These are phyloP conservation scores for Crithidia bombi DNA, from an alignment of 208 protist species.

Conservation along the genomic window DNA sequence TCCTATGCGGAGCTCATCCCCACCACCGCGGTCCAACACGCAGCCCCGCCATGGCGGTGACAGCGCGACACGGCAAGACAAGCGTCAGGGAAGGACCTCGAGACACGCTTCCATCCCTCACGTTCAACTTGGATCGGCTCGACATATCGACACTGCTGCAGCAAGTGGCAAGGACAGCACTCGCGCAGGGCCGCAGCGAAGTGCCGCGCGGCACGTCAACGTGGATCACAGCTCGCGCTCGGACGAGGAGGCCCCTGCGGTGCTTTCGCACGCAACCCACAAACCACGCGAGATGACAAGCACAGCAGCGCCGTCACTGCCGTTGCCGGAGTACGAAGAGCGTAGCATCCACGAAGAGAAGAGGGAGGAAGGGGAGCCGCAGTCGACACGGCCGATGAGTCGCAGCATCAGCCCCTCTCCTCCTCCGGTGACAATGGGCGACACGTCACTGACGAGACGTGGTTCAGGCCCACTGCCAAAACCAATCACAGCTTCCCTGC, in stretches of 20 bases:
- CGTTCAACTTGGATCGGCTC: neutral
- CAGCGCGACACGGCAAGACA: neutral
- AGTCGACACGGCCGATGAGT: neutral
- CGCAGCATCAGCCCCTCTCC: conserved; percentile 14
- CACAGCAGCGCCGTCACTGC: too few relatives aligned
- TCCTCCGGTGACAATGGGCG: conserved; percentile 5
- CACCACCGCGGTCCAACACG: neutral
- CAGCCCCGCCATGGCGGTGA: neutral
- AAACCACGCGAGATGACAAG: too few relatives aligned
- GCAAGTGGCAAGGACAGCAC: neutral
- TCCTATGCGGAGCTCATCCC: neutral
- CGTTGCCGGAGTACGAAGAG: neutral
- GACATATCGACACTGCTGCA: neutral
- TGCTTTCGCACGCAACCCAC: neutral
- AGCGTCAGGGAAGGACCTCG: neutral
- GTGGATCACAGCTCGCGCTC: conserved; percentile 1
- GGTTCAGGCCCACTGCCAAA: conserved; percentile 5
- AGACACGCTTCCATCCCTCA: neutral
- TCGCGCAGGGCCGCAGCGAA: neutral
- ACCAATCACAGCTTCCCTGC: conserved; percentile 25
- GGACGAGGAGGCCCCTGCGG: neutral
- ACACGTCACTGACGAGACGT: neutral
- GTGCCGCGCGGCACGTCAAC: conserved; percentile 7
- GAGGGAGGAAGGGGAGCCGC: neutral
- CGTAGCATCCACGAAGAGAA: neutral